A percentile compares a stretch with the other conserved stretches of the same genome.
Evolutionary conservation across 371 early-diverging fungal species (phyloP).

Genomic region (Apophysomyces ossiformis): DNA sequence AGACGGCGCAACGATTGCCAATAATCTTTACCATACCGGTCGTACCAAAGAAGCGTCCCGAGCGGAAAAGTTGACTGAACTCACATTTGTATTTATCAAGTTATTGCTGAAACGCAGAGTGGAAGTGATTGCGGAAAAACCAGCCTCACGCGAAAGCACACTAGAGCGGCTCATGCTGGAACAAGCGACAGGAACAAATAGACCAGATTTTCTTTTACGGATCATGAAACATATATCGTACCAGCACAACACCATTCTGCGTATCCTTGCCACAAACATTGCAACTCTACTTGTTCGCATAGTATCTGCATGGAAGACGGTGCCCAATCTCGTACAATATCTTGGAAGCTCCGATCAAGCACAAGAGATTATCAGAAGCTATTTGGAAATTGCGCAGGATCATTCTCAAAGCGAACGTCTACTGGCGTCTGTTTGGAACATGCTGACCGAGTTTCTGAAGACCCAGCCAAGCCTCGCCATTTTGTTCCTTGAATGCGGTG

Average conservation of each 20-base stretch:
- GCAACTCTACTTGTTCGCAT: conserved; percentile 38
- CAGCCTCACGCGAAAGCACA: conserved; percentile 14
- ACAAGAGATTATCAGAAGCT: conserved; percentile 40
- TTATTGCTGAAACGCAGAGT: conserved; percentile 36
- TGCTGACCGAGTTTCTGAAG: conserved; percentile 41
- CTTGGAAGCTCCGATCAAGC: conserved; percentile 48
- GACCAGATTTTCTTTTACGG: conserved; percentile 42
- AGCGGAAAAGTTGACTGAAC: conserved; percentile 37
- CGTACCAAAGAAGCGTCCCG: conserved; percentile 39
- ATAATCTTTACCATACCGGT: conserved; percentile 27
- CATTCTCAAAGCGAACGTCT: conserved; percentile 32
- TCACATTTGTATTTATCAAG: conserved; percentile 41
- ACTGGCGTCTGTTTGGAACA: conserved; percentile 46
- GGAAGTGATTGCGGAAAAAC: conserved; percentile 25
- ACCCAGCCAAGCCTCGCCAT: conserved; percentile 51
- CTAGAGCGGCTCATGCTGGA: conserved; percentile 27
- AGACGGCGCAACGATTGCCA: conserved; percentile 39
- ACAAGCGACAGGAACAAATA: conserved; percentile 22
- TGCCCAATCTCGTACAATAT: conserved; percentile 45
- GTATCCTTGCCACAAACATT: conserved; percentile 40
- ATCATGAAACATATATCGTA: conserved; percentile 43
- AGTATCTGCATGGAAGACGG: conserved; percentile 32
- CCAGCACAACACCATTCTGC: conserved; percentile 32
- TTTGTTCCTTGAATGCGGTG: conserved; percentile 54
- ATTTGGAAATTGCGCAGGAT: conserved; percentile 41